Evolutionary conservation across 257 asterid genomes (phyloP), one percentile per base, ranked within the genome.

Genomic region (Plectranthus barbatus): DNA sequence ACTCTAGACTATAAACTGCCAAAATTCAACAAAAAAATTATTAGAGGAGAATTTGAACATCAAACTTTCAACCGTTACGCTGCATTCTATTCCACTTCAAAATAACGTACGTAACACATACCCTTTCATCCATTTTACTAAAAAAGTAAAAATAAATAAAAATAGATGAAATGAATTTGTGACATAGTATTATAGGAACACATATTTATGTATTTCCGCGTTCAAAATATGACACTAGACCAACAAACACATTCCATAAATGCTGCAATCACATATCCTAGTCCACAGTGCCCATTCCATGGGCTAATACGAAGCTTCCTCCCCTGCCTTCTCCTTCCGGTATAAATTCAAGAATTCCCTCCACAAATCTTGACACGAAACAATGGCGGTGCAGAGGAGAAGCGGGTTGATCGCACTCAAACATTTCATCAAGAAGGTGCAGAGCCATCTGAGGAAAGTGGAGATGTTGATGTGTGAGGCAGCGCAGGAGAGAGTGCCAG

Each of bases 241-340:
- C 64, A 50, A 60, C 24, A 53, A 80, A 66, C 75, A 67, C 59
- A 44, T 9, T 33, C 21, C 68, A 47, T 64, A 55, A 40, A 56
- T 74, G 72, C 69, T 6, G 51, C 65, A 65, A 19, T 67, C 52
- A 60, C 50, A 36, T 36, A n/a, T n/a, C n/a, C n/a, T n/a, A n/a
- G n/a, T n/a, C n/a, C n/a, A n/a, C n/a, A n/a, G n/a, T n/a, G n/a
- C n/a, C 36, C 29, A 13, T 62, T 72, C 66, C 63, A 11, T 59
- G 37, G 69, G 62, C 51, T 73, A 4, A 4, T 71, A 36, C 44
- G 91, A 84, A 84, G 36, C 81, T 77, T 84, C 85, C 57, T 64
- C 36, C 45, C 18, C 24, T 57, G 11, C 26, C 14, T 7, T 31
- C 2, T 31, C 2, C 31, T 62, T 40, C 36, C 34, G 11, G 14